phyloP scores from a whole-genome alignment of 2,329 filamentous ascomycete genomes.

The Beauveria sp. region DNA sequence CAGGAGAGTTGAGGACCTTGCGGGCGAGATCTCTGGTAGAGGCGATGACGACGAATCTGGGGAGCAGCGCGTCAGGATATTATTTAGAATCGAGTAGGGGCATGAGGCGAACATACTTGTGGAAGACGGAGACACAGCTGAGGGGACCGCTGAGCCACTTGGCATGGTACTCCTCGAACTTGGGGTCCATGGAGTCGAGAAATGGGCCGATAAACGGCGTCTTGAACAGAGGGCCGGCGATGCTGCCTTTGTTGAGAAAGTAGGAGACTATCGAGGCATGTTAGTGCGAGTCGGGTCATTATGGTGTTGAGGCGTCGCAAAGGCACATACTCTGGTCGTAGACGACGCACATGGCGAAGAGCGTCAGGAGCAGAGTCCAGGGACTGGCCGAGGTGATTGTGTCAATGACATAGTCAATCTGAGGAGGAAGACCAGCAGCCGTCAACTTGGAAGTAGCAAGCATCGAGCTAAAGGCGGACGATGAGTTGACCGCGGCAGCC shows the following conservation, averaged over 20 bases:
- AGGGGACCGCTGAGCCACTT: slow-evolving; percentile 90
- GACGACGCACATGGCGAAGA: slow-evolving; percentile 63
- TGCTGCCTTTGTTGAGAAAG: slow-evolving; percentile 65
- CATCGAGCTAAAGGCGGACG: slow-evolving; percentile 63
- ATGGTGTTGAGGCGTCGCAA: background rate
- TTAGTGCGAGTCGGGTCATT: background rate
- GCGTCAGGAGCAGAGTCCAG: slow-evolving; percentile 58
- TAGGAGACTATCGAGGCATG: slow-evolving; percentile 56
- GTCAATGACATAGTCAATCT: slow-evolving; percentile 48
- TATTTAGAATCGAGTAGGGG: background rate
- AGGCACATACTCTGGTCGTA: slow-evolving; percentile 80
- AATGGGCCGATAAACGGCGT: slow-evolving; percentile 92
- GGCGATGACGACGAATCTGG: slow-evolving; percentile 91
- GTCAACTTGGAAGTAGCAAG: slow-evolving; percentile 52
- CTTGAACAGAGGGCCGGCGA: slow-evolving; percentile 68
- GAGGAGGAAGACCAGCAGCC: slow-evolving; percentile 43
- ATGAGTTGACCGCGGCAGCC: slow-evolving; percentile 53
- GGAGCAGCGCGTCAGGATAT: background rate
- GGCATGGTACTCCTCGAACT: slow-evolving; percentile 81
- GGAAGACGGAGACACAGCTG: slow-evolving; percentile 97
- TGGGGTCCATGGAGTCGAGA: slow-evolving; percentile 82
- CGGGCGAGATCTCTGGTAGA: slow-evolving; percentile 91
- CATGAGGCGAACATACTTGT: slow-evolving; percentile 62
- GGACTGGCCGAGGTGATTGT: slow-evolving; percentile 48
- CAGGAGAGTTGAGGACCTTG: slow-evolving; percentile 92